Base-by-base conservation (phyloP, 768 basidiomycete species). In the Crucibulum laeve region DNA sequence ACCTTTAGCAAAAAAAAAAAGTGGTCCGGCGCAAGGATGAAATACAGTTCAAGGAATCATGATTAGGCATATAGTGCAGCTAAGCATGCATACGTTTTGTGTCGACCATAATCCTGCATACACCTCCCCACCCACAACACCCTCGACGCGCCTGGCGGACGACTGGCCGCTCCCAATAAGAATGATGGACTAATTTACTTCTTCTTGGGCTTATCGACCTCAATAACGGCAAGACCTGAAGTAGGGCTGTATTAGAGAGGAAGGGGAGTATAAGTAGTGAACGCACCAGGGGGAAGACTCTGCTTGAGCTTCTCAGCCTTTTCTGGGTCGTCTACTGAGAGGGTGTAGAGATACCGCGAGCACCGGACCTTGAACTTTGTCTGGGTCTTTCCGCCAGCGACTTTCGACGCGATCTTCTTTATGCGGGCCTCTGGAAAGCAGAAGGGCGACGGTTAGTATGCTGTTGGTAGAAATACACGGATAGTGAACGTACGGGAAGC, bases 291-390 rank as follows among this genome's bases (percentile, higher is more conserved):
- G 42, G 95, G 95, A 40, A 99, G 76, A 60, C 83, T 85, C 75
- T 90, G 90, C 75, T 86, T 82, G 57, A 99, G 82, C 77, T 97
- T 99, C 67, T 96, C 93, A 30, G 96, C 95, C 79, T 97, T 98
- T 68, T 96, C 93, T 60, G 90, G 82, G 73, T 99, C 96, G 64
- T 92, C 87, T 63, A 98, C 68, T 49, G 84, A 80, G 51, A 98
- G 81, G n/a, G 96, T 98, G 84, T 99, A 99, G 49, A 94, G 84
- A 69, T 93, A 93, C 65, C 89, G 80, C 48, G 89, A 87, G 76
- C 94, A 97, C 65, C 96, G 81, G 63, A 99, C 82, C 80, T 99
- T 99, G 84, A 98, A 97, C 74, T 98, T 99, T 62, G 89, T 95
- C 69, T 82, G 76, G 25, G 76, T 74, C 73, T 91, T 91, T 57